Evolutionary conservation across 495 filamentous ascomycete genomes (phyloP).

Genomic region (Penicillium fimorum): DNA sequence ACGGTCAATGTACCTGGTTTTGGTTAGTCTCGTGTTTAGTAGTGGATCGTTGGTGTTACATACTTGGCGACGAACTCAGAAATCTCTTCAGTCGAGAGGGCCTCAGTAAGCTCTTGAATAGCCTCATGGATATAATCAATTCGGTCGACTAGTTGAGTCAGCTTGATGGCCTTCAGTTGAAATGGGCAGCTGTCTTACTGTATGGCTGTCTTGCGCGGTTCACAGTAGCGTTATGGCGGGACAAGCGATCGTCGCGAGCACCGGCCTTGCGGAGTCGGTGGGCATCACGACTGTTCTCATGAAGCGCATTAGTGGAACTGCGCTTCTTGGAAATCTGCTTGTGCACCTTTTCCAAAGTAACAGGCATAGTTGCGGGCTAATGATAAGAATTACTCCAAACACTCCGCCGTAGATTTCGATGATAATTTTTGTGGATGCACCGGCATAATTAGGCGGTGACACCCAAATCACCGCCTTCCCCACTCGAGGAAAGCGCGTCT

Average conservation of each 20-base stretch:
- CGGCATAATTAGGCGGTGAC: constrained; percentile 29
- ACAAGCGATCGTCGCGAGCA: constrained; percentile 72
- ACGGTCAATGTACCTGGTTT: constrained; percentile 68
- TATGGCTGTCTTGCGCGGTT: constrained; percentile 67
- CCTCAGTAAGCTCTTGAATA: constrained; percentile 50
- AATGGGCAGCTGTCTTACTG: constrained; percentile 42
- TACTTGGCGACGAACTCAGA: constrained; percentile 63
- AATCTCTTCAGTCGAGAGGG: constrained; percentile 58
- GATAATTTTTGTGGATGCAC: constrained; percentile 26
- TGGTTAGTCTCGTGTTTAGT: constrained; percentile 1
- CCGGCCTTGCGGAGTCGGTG: constrained; percentile 70
- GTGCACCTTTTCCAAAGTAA: constrained; percentile 68
- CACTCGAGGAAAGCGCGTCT: constrained; percentile 25
- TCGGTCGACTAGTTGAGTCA: constrained; percentile 58
- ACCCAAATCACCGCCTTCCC: constrained; percentile 25
- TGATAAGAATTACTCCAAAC: not conserved
- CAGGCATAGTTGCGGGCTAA: constrained; percentile 55
- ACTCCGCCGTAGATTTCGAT: constrained; percentile 5
- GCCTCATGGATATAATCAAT: constrained; percentile 68
- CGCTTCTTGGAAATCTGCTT: constrained; percentile 81
- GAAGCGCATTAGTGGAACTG: constrained; percentile 62
- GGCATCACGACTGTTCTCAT: constrained; percentile 80
- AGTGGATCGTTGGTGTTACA: constrained; percentile 13
- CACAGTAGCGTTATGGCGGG: constrained; percentile 58
- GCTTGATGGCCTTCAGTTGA: not conserved